These are phyloP conservation scores for Pichia sp. DNA, from an alignment of 1,139 yeast genomes.

Conservation along the genomic window DNA sequence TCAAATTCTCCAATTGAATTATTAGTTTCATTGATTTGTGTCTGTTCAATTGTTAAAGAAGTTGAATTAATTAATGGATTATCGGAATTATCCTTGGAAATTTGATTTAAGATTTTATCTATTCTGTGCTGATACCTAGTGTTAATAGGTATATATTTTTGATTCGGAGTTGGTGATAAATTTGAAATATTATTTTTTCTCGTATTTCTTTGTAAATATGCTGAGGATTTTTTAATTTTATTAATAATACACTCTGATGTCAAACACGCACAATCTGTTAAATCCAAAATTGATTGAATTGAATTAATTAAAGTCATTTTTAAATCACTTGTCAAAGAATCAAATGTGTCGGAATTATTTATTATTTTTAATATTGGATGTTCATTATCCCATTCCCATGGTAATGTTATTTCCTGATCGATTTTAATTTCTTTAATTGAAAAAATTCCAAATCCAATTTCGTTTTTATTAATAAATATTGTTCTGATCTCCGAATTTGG, in stretches of 20 bases:
- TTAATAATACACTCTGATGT: constrained; percentile 49
- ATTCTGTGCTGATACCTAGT: constrained; percentile 18
- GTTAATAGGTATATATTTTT: constrained; percentile 25
- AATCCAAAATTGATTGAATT: constrained; percentile 53
- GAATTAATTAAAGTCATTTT: constrained; percentile 53
- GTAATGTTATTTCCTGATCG: constrained; percentile 65
- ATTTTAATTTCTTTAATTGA: constrained; percentile 51
- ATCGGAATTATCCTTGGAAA: neutral
- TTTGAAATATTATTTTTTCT: constrained; percentile 34
- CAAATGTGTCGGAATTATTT: constrained; percentile 36
- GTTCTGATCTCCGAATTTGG: constrained; percentile 69
- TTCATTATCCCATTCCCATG: constrained; percentile 82
- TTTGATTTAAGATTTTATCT: neutral
- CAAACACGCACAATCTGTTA: constrained; percentile 66
- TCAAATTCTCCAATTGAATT: neutral
- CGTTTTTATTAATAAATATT: constrained; percentile 37
- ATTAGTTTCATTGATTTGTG: neutral
- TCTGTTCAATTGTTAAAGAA: no score
- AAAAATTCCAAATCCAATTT: constrained; percentile 50
- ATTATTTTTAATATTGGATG: constrained; percentile 68
- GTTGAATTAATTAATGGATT: no score
- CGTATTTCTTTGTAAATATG: constrained; percentile 51
- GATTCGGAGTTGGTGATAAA: constrained; percentile 29
- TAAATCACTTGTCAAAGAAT: constrained; percentile 42
- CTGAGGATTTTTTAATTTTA: constrained; percentile 56